Base-by-base conservation (phyloP, 2,329 filamentous ascomycete genomes). In the Elsinoe necatrix region DNA sequence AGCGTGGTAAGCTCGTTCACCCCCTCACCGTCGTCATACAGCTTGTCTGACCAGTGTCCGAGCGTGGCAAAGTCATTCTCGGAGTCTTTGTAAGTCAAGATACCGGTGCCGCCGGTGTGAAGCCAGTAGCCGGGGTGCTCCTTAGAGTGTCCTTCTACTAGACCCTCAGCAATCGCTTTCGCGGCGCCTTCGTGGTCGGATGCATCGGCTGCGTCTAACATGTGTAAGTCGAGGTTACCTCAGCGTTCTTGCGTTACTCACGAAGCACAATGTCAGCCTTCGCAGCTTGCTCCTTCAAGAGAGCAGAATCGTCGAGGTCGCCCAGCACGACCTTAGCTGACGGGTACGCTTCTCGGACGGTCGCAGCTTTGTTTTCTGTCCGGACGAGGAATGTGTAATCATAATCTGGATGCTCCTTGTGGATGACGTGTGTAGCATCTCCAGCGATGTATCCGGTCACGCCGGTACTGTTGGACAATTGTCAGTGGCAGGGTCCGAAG, bases 21-120 rank as follows among this genome's bases (percentile, higher is more conserved):
- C 52, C 77, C 78, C 8, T 79, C 73, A 62, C 81, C 74, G 61
- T 87, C 84, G 63, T 83, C 71, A 68, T 83, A 86, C 2, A 74
- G 67, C 56, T 76, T 77, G 35, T 77, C 72, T 0, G 71, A 68
- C 0, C 61, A 64, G 50, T 77, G 68, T 16, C 80, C 80, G 11
- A 71, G 77, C 0, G 67, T 73, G 16, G 72, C 68, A 31, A 31
- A 35, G 20, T 55, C 52, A 0, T 68, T 66, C 20, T 72, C 69
- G 20, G 71, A 68, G 60, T 83, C 79, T 25, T 73, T 70, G 66
- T 72, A 77, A 21, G 70, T 71, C 5, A 83, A 68, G n/a, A 81
- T 77, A 1, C 79, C 80, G 0, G 80, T 80, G 0, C 80, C 80
- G 2, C 76, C 76, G 0, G 75, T 76, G 61, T 83, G 80, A 27